Percentiles rank a stretch among this genome's conserved stretches.
phyloP scores from a whole-genome alignment of 208 protist species.

The Leishmania gerbilli region DNA sequence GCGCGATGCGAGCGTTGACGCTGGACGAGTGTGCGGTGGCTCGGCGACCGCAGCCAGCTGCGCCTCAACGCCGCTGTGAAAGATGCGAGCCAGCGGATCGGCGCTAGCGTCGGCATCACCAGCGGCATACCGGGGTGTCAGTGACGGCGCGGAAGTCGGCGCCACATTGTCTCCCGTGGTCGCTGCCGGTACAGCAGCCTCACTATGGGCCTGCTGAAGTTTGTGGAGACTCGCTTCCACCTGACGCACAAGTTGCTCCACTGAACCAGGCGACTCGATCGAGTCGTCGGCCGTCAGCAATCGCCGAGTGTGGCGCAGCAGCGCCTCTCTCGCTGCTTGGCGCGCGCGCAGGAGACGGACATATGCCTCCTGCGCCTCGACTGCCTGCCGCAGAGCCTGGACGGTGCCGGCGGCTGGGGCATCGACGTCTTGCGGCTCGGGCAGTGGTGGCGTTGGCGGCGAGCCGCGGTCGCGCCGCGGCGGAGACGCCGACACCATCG shows the following conservation, averaged over 20 bases:
- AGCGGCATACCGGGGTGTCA: neutral
- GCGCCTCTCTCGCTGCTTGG: constrained; percentile 25
- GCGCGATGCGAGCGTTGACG: neutral
- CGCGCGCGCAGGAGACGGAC: constrained; percentile 32
- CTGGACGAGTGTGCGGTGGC: neutral
- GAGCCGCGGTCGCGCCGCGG: neutral
- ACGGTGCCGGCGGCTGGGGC: neutral
- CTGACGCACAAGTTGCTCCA: constrained; percentile 18
- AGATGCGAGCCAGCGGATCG: constrained; percentile 14
- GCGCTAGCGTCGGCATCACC: neutral
- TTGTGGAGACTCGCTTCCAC: constrained; percentile 15
- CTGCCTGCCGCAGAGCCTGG: constrained; percentile 18
- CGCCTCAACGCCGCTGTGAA: constrained; percentile 22
- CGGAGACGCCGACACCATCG: constrained; percentile 10
- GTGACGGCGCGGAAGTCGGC: neutral
- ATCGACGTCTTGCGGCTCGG: neutral
- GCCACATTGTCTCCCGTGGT: too few species aligned
- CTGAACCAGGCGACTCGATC: constrained; percentile 8
- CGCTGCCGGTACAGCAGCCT: neutral
- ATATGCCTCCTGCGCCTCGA: constrained; percentile 33
- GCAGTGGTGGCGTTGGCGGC: neutral
- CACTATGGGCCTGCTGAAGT: neutral
- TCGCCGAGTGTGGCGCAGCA: constrained; percentile 21
- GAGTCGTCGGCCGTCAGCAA: constrained; percentile 15
- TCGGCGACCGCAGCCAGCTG: constrained; percentile 19